Conservation (phyloP, 2,329 filamentous ascomycete species). For the Nemania abortiva region DNA sequence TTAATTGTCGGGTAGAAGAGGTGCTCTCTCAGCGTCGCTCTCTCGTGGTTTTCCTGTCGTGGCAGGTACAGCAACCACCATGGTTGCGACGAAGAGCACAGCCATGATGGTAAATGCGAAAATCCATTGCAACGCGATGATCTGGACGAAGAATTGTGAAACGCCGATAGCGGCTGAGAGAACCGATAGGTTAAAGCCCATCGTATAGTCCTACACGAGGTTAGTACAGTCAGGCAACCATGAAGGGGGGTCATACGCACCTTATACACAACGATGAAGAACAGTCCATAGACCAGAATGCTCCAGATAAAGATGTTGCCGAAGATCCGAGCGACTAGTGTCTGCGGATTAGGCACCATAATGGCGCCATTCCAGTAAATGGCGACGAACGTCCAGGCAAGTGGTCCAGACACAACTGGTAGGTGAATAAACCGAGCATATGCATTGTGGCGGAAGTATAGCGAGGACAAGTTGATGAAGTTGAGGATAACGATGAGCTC, state of each 20-base stretch:
- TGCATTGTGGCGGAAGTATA: constrained; percentile 84
- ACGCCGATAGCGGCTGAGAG: constrained; percentile 81
- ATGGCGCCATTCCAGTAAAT: constrained; percentile 92
- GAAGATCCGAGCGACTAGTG: constrained; percentile 78
- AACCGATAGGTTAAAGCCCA: constrained; percentile 83
- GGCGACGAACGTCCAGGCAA: constrained; percentile 88
- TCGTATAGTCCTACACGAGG: constrained; percentile 71
- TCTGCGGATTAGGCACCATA: constrained; percentile 76
- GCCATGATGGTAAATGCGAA: constrained; percentile 88
- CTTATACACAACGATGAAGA: constrained; percentile 81
- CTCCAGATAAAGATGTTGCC: constrained; percentile 92
- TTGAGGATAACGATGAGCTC: constrained; percentile 83
- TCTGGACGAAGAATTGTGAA: constrained; percentile 78
- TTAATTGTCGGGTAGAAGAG: constrained; percentile 66
- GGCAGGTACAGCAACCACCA: constrained; percentile 73
- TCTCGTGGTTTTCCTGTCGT: constrained; percentile 66
- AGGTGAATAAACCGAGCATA: constrained; percentile 81
- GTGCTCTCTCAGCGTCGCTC: constrained; percentile 69
- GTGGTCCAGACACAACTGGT: constrained; percentile 79
- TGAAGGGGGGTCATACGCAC: constrained; percentile 55
- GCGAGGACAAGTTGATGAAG: constrained; percentile 80
- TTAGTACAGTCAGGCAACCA: constrained; percentile 29
- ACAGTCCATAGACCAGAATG: constrained; percentile 79
- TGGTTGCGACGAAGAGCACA: constrained; percentile 76
- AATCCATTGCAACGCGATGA: constrained; percentile 89